phyloP scores from a whole-genome alignment of 768 basidiomycete genomes.

The Brasilioporus rufonigricans region DNA sequence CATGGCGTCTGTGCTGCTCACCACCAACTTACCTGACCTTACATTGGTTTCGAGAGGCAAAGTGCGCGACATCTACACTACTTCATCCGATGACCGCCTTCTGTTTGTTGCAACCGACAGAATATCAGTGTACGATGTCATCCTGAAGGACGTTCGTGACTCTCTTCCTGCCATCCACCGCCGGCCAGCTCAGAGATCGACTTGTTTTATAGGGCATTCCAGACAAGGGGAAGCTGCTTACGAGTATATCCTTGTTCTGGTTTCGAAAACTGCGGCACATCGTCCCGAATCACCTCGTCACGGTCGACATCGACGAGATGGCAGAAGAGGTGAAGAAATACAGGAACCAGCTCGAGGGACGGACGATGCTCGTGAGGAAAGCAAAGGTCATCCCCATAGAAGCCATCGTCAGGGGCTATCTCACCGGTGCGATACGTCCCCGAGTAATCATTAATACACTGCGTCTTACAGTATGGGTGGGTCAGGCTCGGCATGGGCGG shows the following conservation, averaged over 20 bases:
- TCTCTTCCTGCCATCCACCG: background rate
- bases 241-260: constrained; percentile 93
- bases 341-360: constrained; percentile 72
- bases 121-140: constrained; percentile 95
- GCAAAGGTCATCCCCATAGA: constrained; percentile 90
- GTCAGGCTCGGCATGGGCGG: constrained; percentile 91
- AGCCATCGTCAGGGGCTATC: constrained; percentile 93
- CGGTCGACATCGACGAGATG: constrained; percentile 75
- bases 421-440: constrained; percentile 66
- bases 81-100: constrained; percentile 65
- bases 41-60: constrained; percentile 85
- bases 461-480: constrained; percentile 6
- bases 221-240: constrained; percentile 87
- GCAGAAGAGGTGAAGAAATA: constrained; percentile 75
- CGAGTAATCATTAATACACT: background rate
- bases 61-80: constrained; percentile 92
- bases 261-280: constrained; percentile 78
- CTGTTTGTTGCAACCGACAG: constrained; percentile 95
- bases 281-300: constrained; percentile 89
- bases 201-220: constrained; percentile 74
- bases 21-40: constrained; percentile 59
- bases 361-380: constrained; percentile 88
- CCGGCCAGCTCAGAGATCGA: background rate
- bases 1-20: constrained; percentile 42
- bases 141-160: constrained; percentile 81